Percentiles rank a stretch among this genome's conserved stretches.
Evolutionary conservation across 2,329 filamentous ascomycete genomes (phyloP).

Genomic region (Amylocarpus encephaloides): DNA sequence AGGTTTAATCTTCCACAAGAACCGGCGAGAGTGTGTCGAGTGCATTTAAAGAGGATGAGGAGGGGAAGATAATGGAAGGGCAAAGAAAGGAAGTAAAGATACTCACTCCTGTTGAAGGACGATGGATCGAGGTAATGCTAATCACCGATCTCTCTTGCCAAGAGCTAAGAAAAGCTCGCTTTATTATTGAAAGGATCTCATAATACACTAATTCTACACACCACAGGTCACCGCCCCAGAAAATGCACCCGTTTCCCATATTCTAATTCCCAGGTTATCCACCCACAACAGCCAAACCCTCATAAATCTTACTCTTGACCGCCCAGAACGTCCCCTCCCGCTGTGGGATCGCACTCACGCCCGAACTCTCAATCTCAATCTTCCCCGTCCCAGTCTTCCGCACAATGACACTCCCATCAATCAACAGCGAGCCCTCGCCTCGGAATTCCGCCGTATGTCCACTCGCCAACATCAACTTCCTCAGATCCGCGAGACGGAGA

Average conservation of each 20-base stretch:
- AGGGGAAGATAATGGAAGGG: too few species aligned
- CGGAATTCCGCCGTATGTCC: slow-evolving; percentile 89
- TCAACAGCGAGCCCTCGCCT: slow-evolving; percentile 83
- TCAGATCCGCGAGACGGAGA: slow-evolving; percentile 77
- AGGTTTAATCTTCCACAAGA: too few species aligned
- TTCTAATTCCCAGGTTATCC: slow-evolving; percentile 6
- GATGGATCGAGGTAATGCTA: too few species aligned
- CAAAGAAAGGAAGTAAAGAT: too few species aligned
- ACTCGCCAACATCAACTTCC: slow-evolving; percentile 72
- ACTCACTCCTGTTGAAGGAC: too few species aligned
- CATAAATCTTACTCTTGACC: slow-evolving; percentile 87
- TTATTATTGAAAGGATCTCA: too few species aligned
- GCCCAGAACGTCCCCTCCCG: slow-evolving; percentile 70
- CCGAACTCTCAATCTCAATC: slow-evolving; percentile 80
- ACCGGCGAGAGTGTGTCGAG: too few species aligned
- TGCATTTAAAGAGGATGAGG: too few species aligned
- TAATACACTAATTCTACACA: too few species aligned
- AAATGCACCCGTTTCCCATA: not conserved
- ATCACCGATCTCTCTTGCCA: too few species aligned
- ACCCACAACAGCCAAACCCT: slow-evolving; percentile 84
- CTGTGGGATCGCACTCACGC: slow-evolving; percentile 41
- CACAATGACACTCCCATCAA: slow-evolving; percentile 83
- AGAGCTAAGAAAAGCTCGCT: too few species aligned
- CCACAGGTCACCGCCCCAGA: too few species aligned
- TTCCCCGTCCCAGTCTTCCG: slow-evolving; percentile 80